Conservation (phyloP, 306 rosid species). For the Medicago arabica region DNA sequence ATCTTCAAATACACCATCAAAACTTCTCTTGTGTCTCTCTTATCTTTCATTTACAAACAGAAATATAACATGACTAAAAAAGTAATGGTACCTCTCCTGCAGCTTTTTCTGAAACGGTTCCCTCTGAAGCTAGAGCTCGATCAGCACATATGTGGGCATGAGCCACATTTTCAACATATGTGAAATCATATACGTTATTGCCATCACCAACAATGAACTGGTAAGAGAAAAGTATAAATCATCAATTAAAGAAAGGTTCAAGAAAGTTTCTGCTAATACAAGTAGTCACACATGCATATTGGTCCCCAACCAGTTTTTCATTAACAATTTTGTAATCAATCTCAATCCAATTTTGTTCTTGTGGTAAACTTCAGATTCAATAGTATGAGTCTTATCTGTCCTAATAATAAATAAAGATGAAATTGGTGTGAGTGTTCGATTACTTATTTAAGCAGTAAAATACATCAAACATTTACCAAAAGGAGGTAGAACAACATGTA, state of each 20-base stretch:
- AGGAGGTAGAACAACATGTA: constrained; percentile 38
- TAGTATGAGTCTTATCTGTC: background rate
- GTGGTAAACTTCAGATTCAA: constrained; percentile 30
- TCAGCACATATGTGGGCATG: constrained; percentile 96
- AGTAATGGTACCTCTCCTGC: constrained; percentile 77
- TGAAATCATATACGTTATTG: constrained; percentile 81
- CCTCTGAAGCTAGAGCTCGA: constrained; percentile 80
- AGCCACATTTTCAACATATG: constrained; percentile 96
- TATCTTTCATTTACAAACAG: constrained; percentile 26
- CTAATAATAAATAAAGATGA: constrained; percentile 15
- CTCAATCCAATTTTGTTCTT: constrained; percentile 32
- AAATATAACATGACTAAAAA: constrained; percentile 7
- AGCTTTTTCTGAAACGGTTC: constrained; percentile 71
- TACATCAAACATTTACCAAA: background rate
- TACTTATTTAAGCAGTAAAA: constrained; percentile 27
- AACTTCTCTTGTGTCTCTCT: background rate
- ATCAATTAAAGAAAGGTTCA: constrained; percentile 28
- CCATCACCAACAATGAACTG: constrained; percentile 98
- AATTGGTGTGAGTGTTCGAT: background rate
- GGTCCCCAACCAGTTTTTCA: constrained; percentile 5
- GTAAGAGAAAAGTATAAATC: constrained; percentile 41
- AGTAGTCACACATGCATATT: constrained; percentile 27
- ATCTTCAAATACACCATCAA: constrained; percentile 8
- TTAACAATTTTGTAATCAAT: background rate
- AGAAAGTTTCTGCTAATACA: constrained; percentile 11